Evolutionary conservation across 345 rosid species (phyloP).

Genomic region (Iberis pinnata): DNA sequence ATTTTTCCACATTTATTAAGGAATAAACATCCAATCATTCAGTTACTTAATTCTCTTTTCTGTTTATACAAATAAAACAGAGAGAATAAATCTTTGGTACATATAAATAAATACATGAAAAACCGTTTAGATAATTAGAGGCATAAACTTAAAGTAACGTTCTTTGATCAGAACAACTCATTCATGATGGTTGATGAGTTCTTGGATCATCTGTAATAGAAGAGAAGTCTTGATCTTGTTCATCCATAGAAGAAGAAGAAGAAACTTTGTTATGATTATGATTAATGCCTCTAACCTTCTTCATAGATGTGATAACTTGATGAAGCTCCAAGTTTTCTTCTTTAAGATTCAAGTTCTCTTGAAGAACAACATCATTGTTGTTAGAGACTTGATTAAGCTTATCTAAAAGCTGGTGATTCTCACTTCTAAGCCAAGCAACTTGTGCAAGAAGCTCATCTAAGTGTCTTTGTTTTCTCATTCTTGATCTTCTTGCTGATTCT

Average conservation of each 20-base stretch:
- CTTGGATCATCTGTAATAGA: slow-evolving; percentile 27
- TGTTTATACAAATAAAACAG: not conserved
- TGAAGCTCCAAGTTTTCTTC: slow-evolving; percentile 60
- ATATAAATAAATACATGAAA: not conserved
- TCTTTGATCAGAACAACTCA: slow-evolving; percentile 2
- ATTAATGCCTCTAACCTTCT: slow-evolving; percentile 24
- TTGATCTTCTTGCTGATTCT: slow-evolving; percentile 88
- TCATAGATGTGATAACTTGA: slow-evolving; percentile 54
- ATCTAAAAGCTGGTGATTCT: slow-evolving; percentile 70
- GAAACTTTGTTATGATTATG: not conserved
- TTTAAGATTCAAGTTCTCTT: slow-evolving; percentile 69
- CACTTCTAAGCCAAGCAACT: slow-evolving; percentile 75
- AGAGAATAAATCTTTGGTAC: not conserved
- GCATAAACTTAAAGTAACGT: not conserved
- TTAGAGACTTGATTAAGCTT: slow-evolving; percentile 66
- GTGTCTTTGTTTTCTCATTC: slow-evolving; percentile 96
- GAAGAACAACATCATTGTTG: slow-evolving; percentile 42
- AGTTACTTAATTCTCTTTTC: too few species aligned
- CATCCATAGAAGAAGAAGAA: slow-evolving; percentile 14
- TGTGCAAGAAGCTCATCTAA: slow-evolving; percentile 91
- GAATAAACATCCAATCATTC: too few species aligned
- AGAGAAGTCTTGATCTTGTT: slow-evolving; percentile 29
- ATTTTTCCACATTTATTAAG: too few species aligned
- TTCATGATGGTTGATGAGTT: slow-evolving; percentile 23
- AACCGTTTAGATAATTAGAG: too few species aligned